Conservation (phyloP, 2,329 filamentous ascomycete species). For the Cadophora sp. region DNA sequence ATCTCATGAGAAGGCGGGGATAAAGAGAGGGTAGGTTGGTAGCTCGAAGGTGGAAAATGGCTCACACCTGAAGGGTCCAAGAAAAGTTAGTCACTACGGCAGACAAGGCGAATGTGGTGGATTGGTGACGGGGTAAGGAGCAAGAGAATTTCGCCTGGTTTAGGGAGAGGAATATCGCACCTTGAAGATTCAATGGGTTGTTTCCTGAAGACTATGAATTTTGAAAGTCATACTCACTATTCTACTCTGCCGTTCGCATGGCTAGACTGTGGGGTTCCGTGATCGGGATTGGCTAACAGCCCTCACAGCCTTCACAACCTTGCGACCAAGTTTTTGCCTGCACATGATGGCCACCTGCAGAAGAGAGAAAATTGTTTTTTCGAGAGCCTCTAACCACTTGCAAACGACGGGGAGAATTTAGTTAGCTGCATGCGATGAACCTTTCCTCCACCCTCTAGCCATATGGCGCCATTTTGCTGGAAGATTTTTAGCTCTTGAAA, state of each 20-base stretch:
- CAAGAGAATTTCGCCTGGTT: neutral
- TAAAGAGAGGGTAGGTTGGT: slow-evolving; percentile 4
- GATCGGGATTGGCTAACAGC: slow-evolving; percentile 23
- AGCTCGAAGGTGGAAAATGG: slow-evolving; percentile 33
- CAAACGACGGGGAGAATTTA: slow-evolving; percentile 12
- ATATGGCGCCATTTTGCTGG: slow-evolving; percentile 25
- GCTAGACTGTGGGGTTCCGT: slow-evolving; percentile 15
- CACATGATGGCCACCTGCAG: slow-evolving; percentile 22
- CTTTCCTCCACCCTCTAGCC: slow-evolving; percentile 17
- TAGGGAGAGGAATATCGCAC: slow-evolving; percentile 23
- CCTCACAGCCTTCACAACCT: neutral
- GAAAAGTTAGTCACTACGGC: slow-evolving; percentile 3
- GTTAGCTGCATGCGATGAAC: slow-evolving; percentile 17
- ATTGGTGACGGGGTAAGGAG: neutral
- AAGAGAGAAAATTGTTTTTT: slow-evolving; percentile 25
- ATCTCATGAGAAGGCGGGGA: slow-evolving; percentile 42
- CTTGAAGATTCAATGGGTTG: slow-evolving; percentile 30
- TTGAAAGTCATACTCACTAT: slow-evolving; percentile 1
- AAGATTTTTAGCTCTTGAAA: slow-evolving; percentile 20
- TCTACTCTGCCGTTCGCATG: slow-evolving; percentile 17
- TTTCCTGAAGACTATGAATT: slow-evolving; percentile 11
- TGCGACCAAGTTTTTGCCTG: slow-evolving; percentile 28
- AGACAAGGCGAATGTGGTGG: neutral
- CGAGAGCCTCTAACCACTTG: slow-evolving; percentile 26
- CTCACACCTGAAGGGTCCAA: slow-evolving; percentile 30